Percentiles rank a stretch among this genome's conserved stretches.
phyloP scores from a whole-genome alignment of 2,329 filamentous ascomycete genomes.

The Epichloe gansuensis region DNA sequence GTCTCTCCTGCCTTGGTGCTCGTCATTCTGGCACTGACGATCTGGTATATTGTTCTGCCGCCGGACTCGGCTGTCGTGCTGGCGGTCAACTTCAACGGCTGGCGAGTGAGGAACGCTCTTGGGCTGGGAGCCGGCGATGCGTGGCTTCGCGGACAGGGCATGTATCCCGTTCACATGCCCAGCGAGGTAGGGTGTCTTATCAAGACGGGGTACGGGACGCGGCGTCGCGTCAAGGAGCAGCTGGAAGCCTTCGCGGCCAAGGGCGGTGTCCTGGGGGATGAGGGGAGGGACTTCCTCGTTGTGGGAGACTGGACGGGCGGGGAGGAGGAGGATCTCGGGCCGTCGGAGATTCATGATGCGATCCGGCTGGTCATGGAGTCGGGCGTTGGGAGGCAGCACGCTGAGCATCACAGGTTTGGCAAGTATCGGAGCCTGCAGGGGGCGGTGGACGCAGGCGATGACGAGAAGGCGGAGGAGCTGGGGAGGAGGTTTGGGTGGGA shows the following conservation, averaged over 20 bases:
- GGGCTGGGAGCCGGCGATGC: constrained; percentile 24
- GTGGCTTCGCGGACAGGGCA: constrained; percentile 28
- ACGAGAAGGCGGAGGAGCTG: constrained; percentile 23
- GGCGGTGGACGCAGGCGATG: constrained; percentile 26
- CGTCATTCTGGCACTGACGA: constrained; percentile 13
- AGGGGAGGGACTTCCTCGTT: constrained; percentile 32
- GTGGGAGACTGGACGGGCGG: constrained; percentile 37
- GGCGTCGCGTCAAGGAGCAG: constrained; percentile 33
- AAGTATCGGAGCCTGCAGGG: constrained; percentile 29
- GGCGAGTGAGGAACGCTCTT: constrained; percentile 20
- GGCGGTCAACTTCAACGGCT: constrained; percentile 22
- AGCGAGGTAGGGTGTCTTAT: constrained; percentile 38
- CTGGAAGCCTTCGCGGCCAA: constrained; percentile 28
- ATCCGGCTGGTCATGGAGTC: constrained; percentile 25
- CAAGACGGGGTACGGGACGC: constrained; percentile 45
- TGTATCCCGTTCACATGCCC: constrained; percentile 30
- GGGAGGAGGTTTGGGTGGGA: constrained; percentile 34
- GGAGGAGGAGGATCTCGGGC: constrained; percentile 19
- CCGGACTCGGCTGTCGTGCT: constrained; percentile 21
- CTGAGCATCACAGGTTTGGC: constrained; percentile 22
- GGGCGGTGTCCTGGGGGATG: constrained; percentile 22
- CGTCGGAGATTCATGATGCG: constrained; percentile 28
- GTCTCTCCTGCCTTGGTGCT: constrained; percentile 13
- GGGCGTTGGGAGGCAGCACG: constrained; percentile 14
- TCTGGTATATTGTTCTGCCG: constrained; percentile 20